Evolutionary conservation across 2,329 filamentous ascomycete species (phyloP), one percentile per base, ranked within the genome.

Genomic region (Elsinoe necatrix): DNA sequence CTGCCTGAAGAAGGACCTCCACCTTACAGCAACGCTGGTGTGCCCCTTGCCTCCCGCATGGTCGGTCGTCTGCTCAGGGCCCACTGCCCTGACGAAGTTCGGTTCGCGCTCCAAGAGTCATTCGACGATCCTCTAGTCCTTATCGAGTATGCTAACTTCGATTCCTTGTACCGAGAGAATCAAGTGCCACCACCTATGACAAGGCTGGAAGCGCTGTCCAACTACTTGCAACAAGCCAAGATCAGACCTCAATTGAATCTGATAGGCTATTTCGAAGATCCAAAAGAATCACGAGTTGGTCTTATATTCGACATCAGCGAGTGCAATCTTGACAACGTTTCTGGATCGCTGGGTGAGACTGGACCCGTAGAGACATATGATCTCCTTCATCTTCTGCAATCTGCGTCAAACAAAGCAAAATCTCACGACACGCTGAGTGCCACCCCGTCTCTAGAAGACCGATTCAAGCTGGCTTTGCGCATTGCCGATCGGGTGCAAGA

Each of bases 241-340:
- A 66, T 65, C 18, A 65, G 67, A 47, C 63, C 61, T 1, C 74
- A 72, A 21, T 77, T 83, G 1, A 86, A 78, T 75, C 83, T 79
- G 63, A 69, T 66, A 76, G 87, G 61, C 64, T 91, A 89, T 65
- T 89, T 89, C 63, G 86, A 91, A 66, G 87, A 91, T 63, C 77
- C 85, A 55, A 79, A 81, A 55, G 83, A 87, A 56, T 73, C 75
- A 0, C 79, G 87, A 8, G 80, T 89, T 55, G 87, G 87, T 4
- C 75, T 92, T 9, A 79, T 92, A 9, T 92, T 89, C 64, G 83
- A 86, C 51, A 80, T 91, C 27, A 87, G 87, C 1, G 76, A 80
- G 1, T 70, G 69, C 7, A 68, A 74, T 11, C 72, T 73, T 59
- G 70, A 70, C 8, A 68, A 69, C 65, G n/a, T 59, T 58, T 4